Evolutionary conservation across 768 basidiomycete species (phyloP).

Genomic region (Russula abietina): DNA sequence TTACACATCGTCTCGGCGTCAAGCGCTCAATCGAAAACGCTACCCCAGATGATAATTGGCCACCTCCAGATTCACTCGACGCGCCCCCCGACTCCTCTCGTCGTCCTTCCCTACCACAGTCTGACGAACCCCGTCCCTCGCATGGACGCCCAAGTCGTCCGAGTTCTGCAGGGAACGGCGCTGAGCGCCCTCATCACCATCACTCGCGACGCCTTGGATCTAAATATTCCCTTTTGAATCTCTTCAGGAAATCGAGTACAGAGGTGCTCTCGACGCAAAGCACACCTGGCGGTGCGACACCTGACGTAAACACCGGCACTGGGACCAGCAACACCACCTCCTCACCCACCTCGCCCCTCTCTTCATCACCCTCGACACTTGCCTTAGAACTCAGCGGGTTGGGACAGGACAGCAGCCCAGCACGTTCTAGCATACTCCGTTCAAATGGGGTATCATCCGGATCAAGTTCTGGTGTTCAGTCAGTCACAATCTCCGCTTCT

Average conservation of each 20-base stretch:
- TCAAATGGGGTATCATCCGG: slow-evolving; percentile 37
- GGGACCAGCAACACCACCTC: slow-evolving; percentile 16
- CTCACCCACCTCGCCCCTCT: slow-evolving; percentile 18
- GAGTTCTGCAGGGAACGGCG: slow-evolving; percentile 56
- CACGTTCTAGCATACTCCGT: slow-evolving; percentile 37
- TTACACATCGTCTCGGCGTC: slow-evolving; percentile 46
- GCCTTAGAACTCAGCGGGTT: slow-evolving; percentile 10
- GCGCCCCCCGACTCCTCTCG: slow-evolving; percentile 3
- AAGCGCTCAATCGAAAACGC: slow-evolving; percentile 78
- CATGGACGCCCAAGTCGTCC: slow-evolving; percentile 46
- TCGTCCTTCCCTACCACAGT: slow-evolving; percentile 11
- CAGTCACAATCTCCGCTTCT: background rate
- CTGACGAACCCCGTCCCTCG: slow-evolving; percentile 26
- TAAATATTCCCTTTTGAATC: slow-evolving; percentile 68
- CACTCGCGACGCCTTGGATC: slow-evolving; percentile 46
- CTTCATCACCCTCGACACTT: slow-evolving; percentile 12
- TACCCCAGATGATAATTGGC: slow-evolving; percentile 3
- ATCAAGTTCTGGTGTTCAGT: background rate
- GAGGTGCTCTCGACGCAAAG: slow-evolving; percentile 27
- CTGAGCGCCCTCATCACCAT: slow-evolving; percentile 45
- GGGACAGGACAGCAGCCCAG: slow-evolving; percentile 26
- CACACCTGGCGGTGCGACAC: slow-evolving; percentile 13
- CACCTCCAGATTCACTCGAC: slow-evolving; percentile 14
- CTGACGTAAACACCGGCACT: slow-evolving; percentile 3
- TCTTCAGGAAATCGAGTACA: slow-evolving; percentile 58